Conservation (phyloP, 352 stramenopile species). For the Globisporangium radiosum region DNA sequence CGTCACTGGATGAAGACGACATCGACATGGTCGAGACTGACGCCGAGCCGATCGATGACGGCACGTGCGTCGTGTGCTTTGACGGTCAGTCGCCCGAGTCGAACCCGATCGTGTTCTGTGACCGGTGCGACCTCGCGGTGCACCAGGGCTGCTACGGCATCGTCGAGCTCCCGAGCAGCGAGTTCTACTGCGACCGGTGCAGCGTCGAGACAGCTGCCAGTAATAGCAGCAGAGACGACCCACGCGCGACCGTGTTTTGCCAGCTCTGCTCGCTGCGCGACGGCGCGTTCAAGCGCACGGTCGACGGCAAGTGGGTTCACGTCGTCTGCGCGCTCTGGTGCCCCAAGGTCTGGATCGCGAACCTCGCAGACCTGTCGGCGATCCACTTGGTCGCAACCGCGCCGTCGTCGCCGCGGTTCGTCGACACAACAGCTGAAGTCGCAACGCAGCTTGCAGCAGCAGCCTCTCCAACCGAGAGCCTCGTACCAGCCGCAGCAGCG, state of each 20-base stretch:
- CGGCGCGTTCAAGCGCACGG: slow-evolving; percentile 81
- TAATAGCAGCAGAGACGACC: slow-evolving; percentile 37
- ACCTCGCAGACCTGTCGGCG: slow-evolving; percentile 67
- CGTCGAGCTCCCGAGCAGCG: slow-evolving; percentile 68
- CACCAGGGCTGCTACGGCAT: slow-evolving; percentile 88
- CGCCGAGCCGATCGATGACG: slow-evolving; percentile 66
- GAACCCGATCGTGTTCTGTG: slow-evolving; percentile 89
- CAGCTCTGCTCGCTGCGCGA: slow-evolving; percentile 80
- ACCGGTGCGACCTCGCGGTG: slow-evolving; percentile 84
- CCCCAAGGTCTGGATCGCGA: slow-evolving; percentile 81
- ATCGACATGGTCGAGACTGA: slow-evolving; percentile 44
- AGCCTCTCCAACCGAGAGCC: slow-evolving; percentile 3
- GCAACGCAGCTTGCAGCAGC: slow-evolving; percentile 21
- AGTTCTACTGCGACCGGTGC: slow-evolving; percentile 89
- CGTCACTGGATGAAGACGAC: slow-evolving; percentile 20
- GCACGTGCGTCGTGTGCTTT: slow-evolving; percentile 87
- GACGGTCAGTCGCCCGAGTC: slow-evolving; percentile 81
- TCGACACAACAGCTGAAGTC: slow-evolving; percentile 53
- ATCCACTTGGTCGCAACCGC: slow-evolving; percentile 57
- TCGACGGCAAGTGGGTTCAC: slow-evolving; percentile 86
- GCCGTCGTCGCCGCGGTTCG: slow-evolving; percentile 35
- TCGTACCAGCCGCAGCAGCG: not conserved
- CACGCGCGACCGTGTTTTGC: slow-evolving; percentile 61
- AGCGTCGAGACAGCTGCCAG: slow-evolving; percentile 17
- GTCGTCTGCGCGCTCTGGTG: slow-evolving; percentile 87